Evolutionary conservation across 768 basidiomycete genomes (phyloP), one percentile per base, ranked within the genome.

Genomic region (Cubamyces sp.): DNA sequence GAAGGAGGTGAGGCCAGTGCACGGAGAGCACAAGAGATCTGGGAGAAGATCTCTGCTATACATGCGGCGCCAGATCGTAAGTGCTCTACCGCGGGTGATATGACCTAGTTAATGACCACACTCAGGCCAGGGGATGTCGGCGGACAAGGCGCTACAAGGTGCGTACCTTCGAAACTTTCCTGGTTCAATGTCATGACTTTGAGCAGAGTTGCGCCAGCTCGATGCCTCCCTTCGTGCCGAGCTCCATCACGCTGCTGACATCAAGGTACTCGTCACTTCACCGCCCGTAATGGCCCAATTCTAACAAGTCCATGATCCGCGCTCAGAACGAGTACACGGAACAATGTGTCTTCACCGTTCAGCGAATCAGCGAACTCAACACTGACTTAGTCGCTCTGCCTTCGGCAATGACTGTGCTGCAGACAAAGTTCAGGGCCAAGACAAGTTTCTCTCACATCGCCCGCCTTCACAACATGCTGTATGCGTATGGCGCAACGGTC

Each of bases 371-470:
- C 62, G 71, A 78, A 15, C 79, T 97, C 37, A 97, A 98, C 74
- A 87, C 87, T 61, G 87, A 90, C 59, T 82, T 98, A 41, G 84
- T 94, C 1, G 80, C 86, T 41, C 75, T 97, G 2, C 92, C 94
- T 5, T 75, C 82, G 1, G 77, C 79, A 1, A 76, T 98, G 30
- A 78, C 82, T 0, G 74, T 77, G 2, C 78, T 98, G 1, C 92
- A 96, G 70, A 71, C 82, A 0, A 87, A 85, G 69, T 86, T 96
- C 66, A 81, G 89, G 75, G 79, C 58, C 81, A 92, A 78, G 70
- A 92, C 87, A 30, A 90, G 89, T 61, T 98, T 98, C 71, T 82
- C 89, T n/a, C 94, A 98, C 74, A 90, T 98, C 15, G 85, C 90
- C 52, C 82, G 96, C 18, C 77, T 98, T 45, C 94, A 96, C 71